Base-by-base conservation (phyloP, 495 filamentous ascomycete species). In the Endocarpon pusillum region DNA sequence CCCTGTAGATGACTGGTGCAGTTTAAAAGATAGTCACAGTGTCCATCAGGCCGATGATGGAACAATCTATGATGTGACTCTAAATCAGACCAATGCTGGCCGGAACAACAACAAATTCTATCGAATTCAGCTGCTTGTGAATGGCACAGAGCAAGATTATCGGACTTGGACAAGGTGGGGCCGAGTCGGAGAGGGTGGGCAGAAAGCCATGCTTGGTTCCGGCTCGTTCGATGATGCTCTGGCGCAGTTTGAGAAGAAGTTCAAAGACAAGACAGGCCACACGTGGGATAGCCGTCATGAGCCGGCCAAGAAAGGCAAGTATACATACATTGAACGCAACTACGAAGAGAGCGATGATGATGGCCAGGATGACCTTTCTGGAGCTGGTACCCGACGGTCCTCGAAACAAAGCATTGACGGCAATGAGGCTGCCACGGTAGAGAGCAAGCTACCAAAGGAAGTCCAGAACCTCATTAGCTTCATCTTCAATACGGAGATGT, bases 401-500 rank as follows among this genome's bases (percentile, higher is more conserved):
- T n/a, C n/a, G n/a, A 36, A 34, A 20, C 31, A 43, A 5, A 55
- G 62, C 3, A 49, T 52, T 6, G 43, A 43, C 6, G 45, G 52
- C 27, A 35, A 55, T 14, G 23, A 34, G 3, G 45, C 39, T 19
- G 37, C 47, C 1, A 47, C 54, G 9, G 38, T 48, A 0, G 54
- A 71, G 39, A 76, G 67, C 36, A 63, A 58, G n/a, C 54, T 91
- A 4, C 41, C 64, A 0, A 55, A 55, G 9, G 61, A 67, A 0
- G 49, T 79, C 3, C 76, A 84, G 40, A 49, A 64, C 4, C 57
- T 93, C 10, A 75, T 91, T 63, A 45, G 68, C 21, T 66, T 92
- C 36, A 87, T 93, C 38, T 93, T 93, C 64, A 86, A 89, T 44
- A 58, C 67, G 35, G 45, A 74, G 24, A 67, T 73, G 43, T 76